These are phyloP conservation scores for Kalmanozyma brasiliensis DNA, from an alignment of 1,284 basidiomycete genomes.

Conservation along the genomic window DNA sequence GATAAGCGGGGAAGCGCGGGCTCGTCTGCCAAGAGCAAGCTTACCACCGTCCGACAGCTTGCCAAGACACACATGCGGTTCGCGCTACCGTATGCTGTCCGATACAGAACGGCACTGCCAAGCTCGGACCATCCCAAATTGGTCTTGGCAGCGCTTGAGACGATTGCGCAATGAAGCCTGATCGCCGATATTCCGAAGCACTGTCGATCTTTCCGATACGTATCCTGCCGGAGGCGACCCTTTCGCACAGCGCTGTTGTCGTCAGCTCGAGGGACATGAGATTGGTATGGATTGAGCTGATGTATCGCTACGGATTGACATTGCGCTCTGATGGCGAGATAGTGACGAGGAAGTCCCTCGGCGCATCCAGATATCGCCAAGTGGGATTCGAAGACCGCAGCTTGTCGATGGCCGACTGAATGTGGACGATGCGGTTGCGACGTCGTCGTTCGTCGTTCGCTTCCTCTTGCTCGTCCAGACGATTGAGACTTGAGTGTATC, in stretches of 20 bases:
- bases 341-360: slow-evolving; percentile 36
- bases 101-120: slow-evolving; percentile 1
- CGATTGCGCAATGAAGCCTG: neutral
- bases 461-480: slow-evolving; percentile 24
- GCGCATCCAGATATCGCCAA: slow-evolving; percentile 34
- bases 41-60: neutral
- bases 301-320: neutral
- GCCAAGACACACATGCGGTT: slow-evolving; percentile 2
- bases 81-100: neutral
- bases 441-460: slow-evolving; percentile 26
- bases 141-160: no score
- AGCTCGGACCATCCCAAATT: neutral
- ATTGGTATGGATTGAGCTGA: no score
- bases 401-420: slow-evolving; percentile 27
- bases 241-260: no score
- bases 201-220: no score
- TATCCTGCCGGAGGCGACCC: no score
- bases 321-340: slow-evolving; percentile 15
- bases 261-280: neutral
- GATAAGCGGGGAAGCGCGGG: no score
- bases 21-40: no score
- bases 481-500: slow-evolving; percentile 27
- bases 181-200: slow-evolving; percentile 2
- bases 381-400: slow-evolving; percentile 25
- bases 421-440: slow-evolving; percentile 18